Evolutionary conservation across 2,329 filamentous ascomycete species (phyloP).

Genomic region (Diaporthe capsici): DNA sequence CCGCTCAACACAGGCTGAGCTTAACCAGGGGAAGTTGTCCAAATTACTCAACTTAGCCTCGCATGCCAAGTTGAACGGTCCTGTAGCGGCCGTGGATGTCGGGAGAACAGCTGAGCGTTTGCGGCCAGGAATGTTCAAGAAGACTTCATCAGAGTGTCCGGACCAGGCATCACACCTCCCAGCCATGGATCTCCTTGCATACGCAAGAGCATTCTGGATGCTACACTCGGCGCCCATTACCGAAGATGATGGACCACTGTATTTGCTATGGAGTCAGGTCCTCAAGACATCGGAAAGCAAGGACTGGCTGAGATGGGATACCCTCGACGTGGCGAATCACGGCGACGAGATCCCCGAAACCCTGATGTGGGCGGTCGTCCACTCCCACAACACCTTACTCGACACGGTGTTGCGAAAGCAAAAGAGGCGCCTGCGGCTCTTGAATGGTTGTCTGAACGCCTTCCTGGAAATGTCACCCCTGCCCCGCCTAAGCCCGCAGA

Average conservation of each 20-base stretch:
- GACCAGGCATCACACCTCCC: background rate
- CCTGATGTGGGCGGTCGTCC: background rate
- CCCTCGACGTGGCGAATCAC: background rate
- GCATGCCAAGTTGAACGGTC: background rate
- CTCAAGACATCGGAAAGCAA: background rate
- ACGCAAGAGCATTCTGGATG: background rate
- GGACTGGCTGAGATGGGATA: background rate
- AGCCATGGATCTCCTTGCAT: background rate
- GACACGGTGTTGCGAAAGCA: background rate
- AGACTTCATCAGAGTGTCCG: background rate
- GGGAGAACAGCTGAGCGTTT: background rate
- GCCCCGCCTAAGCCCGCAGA: background rate
- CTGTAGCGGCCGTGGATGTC: background rate
- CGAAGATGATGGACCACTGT: background rate
- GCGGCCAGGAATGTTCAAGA: background rate
- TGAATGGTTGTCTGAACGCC: background rate
- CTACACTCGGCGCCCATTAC: constrained; percentile 1
- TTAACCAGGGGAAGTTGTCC: background rate
- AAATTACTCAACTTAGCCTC: background rate
- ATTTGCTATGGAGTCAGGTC: background rate
- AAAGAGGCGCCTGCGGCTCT: background rate
- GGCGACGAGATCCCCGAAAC: background rate
- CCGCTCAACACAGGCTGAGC: background rate
- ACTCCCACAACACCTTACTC: constrained; percentile 4
- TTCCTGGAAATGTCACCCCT: background rate